Evolutionary conservation across 1,284 basidiomycete genomes (phyloP).

Genomic region (Ganoderma leucocontextum): DNA sequence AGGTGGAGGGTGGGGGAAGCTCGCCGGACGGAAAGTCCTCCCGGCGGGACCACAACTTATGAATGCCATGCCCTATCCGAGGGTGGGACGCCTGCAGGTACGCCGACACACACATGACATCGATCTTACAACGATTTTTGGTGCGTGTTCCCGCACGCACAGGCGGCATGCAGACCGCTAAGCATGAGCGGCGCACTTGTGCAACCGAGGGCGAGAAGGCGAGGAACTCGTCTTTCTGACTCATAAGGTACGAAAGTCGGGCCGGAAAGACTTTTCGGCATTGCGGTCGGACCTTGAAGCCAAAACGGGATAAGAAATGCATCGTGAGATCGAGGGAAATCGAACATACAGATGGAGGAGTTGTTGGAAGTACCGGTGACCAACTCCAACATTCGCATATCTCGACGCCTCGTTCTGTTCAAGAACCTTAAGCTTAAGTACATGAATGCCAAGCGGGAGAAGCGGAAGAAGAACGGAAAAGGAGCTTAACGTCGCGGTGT

Average conservation of each 20-base stretch:
- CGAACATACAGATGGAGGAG: not conserved
- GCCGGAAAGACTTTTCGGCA: not conserved
- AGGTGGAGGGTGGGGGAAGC: not conserved
- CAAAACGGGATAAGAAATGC: not conserved
- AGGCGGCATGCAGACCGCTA: not conserved
- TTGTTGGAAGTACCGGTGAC: not conserved
- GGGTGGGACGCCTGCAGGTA: slow-evolving; percentile 1
- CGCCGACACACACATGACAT: slow-evolving; percentile 16
- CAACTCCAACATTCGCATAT: no score
- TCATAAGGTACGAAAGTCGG: not conserved
- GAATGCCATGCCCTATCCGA: not conserved
- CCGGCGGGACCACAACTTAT: not conserved
- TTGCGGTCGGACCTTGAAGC: not conserved
- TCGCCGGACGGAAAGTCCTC: not conserved
- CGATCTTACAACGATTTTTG: not conserved
- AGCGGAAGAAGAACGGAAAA: not conserved
- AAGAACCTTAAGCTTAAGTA: not conserved
- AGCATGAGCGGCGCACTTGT: not conserved
- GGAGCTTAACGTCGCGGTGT: not conserved
- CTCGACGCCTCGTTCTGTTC: not conserved
- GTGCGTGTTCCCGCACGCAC: slow-evolving; percentile 3
- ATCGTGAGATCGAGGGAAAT: not conserved
- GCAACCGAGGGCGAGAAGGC: not conserved
- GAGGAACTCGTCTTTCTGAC: not conserved
- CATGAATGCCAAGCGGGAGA: not conserved